phyloP scores from a whole-genome alignment of 1,284 basidiomycete genomes.

The Golubevia pallescens region DNA sequence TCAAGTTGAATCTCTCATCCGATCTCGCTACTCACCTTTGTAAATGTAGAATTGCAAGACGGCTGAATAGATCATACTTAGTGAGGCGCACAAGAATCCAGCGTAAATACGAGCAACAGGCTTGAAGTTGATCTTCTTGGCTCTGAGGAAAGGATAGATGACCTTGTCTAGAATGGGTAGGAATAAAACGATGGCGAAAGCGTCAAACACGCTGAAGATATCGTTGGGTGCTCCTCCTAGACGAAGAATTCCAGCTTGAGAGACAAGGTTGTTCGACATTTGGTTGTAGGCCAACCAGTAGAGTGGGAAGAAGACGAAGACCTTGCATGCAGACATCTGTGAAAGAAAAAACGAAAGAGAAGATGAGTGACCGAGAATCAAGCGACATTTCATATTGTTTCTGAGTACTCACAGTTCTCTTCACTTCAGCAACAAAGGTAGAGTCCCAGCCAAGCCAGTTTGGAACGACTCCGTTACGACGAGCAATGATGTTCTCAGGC shows the following conservation, averaged over 20 bases:
- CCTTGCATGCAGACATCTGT: conserved; percentile 1
- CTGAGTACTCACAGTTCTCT: background rate
- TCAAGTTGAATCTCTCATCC: background rate
- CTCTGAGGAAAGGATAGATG: conserved; percentile 5
- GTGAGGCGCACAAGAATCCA: conserved; percentile 1
- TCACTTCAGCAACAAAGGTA: background rate
- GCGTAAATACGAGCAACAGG: background rate
- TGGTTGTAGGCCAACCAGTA: conserved; percentile 7
- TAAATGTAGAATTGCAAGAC: conserved; percentile 4
- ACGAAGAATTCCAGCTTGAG: conserved; percentile 2
- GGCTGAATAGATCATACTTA: conserved; percentile 1
- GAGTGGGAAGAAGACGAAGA: conserved; percentile 1
- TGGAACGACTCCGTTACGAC: background rate
- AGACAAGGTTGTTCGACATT: conserved; percentile 5
- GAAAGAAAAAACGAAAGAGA: background rate
- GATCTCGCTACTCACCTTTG: background rate
- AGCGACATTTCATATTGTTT: background rate
- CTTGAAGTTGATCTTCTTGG: background rate
- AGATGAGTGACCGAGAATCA: background rate
- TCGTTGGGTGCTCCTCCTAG: conserved; percentile 1
- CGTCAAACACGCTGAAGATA: conserved; percentile 1
- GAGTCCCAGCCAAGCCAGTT: background rate
- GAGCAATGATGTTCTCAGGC: background rate
- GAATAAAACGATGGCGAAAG: background rate
- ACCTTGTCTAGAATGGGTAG: background rate